Evolutionary conservation across 2,329 filamentous ascomycete genomes (phyloP), one percentile per base, ranked within the genome.

Genomic region (Fusarium begoniae): DNA sequence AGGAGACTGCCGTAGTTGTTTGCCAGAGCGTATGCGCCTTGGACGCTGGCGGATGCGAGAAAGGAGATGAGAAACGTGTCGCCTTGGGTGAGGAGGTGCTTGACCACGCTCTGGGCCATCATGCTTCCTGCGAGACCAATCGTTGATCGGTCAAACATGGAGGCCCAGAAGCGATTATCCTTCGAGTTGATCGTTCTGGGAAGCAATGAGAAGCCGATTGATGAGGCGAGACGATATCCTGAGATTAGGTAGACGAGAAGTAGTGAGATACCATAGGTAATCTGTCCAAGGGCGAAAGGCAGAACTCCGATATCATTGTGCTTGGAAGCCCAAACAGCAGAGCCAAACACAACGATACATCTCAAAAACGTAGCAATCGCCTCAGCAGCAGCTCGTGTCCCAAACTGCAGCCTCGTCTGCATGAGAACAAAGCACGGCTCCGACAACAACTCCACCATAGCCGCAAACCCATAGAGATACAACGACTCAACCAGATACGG

Each of bases 1-100:
- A 97, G 85, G 1, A 99, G 89, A 6, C 95, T 94, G 28, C 96
- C 96, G 81, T 96, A 99, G 82, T 98, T 99, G 77, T 95, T 95
- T 59, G 96, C 96, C 10, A 99, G 88, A 0, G 95, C 94, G 80
- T 98, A 99, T 41, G 94, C 91, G 20, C 96, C 96, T 84, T 98
- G 96, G 9, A 95, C 93, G 47, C 90, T 87, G 3, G 96, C 89
- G 0, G 91, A 91, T 12, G 95, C 92, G 65, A 98, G 87, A 18
- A 91, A 84, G 22, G 93, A 92, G 72, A 99, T 92, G 56, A 98
- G 90, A 75, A 98, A 90, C 4, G 95, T 94, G 83, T 99, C 96
- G 68, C 96, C 96, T 83, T 98, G 95, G 0, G 96, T 98, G 59
- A 99, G 89, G 59, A 98, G 81, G 81, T 98, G 96, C 83, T 99